Conservation (phyloP, 2,329 filamentous ascomycete species). For the Aspergillus sp. region DNA sequence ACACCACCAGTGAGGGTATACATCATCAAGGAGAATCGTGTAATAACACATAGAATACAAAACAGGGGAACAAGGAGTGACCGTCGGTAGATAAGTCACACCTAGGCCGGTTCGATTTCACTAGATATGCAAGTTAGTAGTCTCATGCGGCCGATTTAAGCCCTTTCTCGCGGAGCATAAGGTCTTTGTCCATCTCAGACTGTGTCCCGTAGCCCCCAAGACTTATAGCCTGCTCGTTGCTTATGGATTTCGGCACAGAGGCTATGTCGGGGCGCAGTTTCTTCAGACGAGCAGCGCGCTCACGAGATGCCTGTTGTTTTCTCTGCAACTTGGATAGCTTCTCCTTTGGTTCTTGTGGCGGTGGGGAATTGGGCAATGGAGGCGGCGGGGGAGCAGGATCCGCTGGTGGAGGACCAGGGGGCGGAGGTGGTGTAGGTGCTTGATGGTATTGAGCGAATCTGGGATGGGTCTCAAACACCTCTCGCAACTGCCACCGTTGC, state of each 20-base stretch:
- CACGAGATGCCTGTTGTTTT: constrained; percentile 20
- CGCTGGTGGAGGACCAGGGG: constrained; percentile 17
- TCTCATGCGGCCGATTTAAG: background rate
- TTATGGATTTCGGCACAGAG: constrained; percentile 21
- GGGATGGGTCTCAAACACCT: constrained; percentile 44
- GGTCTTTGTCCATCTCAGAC: constrained; percentile 28
- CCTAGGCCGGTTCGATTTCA: no score
- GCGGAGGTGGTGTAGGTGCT: constrained; percentile 21
- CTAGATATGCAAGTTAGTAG: no score
- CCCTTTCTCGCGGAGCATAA: constrained; percentile 18
- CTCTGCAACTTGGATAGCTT: constrained; percentile 21
- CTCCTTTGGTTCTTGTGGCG: constrained; percentile 11
- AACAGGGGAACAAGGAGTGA: background rate
- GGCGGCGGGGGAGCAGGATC: constrained; percentile 14
- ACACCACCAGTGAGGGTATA: background rate
- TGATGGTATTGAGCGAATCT: constrained; percentile 28
- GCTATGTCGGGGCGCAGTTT: constrained; percentile 25
- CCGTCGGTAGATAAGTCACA: background rate
- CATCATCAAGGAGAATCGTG: background rate
- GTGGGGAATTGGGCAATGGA: constrained; percentile 10
- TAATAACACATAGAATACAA: background rate
- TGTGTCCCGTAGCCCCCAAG: constrained; percentile 27
- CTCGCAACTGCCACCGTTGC: constrained; percentile 61
- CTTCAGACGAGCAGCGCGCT: constrained; percentile 26
- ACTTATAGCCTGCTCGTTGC: constrained; percentile 22